These are phyloP conservation scores for Fagopyrum homotropicum DNA, from an alignment of 148 eudicot species.

Conservation along the genomic window DNA sequence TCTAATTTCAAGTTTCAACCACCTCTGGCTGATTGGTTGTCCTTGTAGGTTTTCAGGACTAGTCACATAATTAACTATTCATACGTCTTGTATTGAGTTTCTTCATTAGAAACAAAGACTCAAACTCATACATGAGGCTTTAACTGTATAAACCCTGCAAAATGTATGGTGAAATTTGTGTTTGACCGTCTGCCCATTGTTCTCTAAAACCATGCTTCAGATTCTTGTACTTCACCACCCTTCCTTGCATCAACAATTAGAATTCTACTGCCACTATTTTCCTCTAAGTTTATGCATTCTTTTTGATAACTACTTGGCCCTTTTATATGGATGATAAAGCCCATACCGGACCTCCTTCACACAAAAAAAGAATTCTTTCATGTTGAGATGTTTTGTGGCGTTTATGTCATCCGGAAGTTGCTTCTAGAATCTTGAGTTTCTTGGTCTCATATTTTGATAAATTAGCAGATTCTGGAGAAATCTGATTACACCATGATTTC, in stretches of 20 bases:
- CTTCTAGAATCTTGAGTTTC: background rate
- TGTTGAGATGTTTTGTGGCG: background rate
- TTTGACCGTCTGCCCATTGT: background rate
- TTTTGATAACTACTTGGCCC: background rate
- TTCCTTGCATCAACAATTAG: background rate
- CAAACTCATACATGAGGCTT: background rate
- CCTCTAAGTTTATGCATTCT: background rate
- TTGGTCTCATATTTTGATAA: background rate
- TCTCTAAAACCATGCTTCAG: constrained; percentile 1
- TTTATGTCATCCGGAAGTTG: background rate
- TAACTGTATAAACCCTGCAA: background rate
- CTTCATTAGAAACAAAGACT: background rate
- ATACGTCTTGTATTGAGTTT: background rate
- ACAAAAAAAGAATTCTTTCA: background rate
- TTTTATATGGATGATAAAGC: too few relatives aligned
- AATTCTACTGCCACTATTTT: background rate
- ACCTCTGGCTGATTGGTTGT: background rate
- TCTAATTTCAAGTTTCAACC: background rate
- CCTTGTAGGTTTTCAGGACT: too few relatives aligned
- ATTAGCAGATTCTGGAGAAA: constrained; percentile 74
- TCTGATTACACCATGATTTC: constrained; percentile 71
- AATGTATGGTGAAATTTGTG: background rate
- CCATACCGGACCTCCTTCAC: too few relatives aligned
- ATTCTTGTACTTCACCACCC: background rate
- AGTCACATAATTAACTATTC: background rate